Evolutionary conservation across 441 rosid genomes (phyloP).

Genomic region (Adansonia grandidieri): DNA sequence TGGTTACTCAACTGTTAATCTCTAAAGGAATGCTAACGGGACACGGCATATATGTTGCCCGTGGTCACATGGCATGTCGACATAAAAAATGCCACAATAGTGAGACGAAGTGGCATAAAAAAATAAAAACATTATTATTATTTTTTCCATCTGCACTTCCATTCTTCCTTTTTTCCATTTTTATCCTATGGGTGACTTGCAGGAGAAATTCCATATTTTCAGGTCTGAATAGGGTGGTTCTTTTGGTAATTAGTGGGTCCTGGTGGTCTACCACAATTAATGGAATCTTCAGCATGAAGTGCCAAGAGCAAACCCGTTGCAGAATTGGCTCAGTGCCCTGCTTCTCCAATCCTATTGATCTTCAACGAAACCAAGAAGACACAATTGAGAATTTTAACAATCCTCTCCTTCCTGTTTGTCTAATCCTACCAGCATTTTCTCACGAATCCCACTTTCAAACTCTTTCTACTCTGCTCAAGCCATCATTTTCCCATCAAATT

Average conservation of each 20-base stretch:
- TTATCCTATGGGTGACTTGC: slow-evolving; percentile 76
- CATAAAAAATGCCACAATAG: too few species aligned
- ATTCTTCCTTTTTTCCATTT: too few species aligned
- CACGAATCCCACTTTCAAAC: slow-evolving; percentile 41
- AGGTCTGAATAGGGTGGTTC: slow-evolving; percentile 48
- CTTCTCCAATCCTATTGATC: too few species aligned
- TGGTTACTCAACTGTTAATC: too few species aligned
- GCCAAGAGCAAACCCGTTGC: too few species aligned
- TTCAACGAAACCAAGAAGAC: too few species aligned
- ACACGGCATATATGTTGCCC: too few species aligned
- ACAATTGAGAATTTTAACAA: too few species aligned
- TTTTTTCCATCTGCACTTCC: too few species aligned
- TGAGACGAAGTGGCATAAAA: background rate
- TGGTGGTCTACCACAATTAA: slow-evolving; percentile 60
- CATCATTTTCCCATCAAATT: slow-evolving; percentile 31
- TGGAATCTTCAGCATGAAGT: slow-evolving; percentile 39
- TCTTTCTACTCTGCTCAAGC: slow-evolving; percentile 44
- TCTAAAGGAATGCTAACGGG: too few species aligned
- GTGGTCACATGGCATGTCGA: too few species aligned
- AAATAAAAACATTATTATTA: background rate
- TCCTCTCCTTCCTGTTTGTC: background rate
- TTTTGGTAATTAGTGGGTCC: slow-evolving; percentile 45
- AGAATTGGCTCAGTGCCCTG: too few species aligned
- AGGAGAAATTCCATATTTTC: slow-evolving; percentile 71
- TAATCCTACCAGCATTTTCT: slow-evolving; percentile 29